Evolutionary conservation across 192 early-diverging fungal genomes (phyloP).

Genomic region (Coemansia sp.): DNA sequence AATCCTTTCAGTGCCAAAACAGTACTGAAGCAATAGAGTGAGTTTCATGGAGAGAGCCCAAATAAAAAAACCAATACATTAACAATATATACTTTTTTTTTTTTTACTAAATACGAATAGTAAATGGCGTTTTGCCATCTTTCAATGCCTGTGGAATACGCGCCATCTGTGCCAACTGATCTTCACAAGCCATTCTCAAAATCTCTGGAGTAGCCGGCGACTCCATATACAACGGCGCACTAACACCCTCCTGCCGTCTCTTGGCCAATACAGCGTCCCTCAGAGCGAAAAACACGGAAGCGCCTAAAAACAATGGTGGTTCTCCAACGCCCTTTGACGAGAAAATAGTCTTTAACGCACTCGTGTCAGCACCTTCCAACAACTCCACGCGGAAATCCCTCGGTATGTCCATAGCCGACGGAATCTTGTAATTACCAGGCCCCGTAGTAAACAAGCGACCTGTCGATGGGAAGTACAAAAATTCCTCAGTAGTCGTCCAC

Average conservation of each 20-base stretch:
- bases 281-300: slow-evolving; percentile 76
- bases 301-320: slow-evolving; percentile 82
- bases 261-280: slow-evolving; percentile 75
- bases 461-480: slow-evolving; percentile 67
- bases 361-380: slow-evolving; percentile 58
- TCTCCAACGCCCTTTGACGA: slow-evolving; percentile 85
- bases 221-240: slow-evolving; percentile 61
- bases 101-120: slow-evolving; percentile 27
- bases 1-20: too few species aligned
- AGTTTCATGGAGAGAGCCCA: too few species aligned
- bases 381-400: slow-evolving; percentile 76
- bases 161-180: slow-evolving; percentile 57
- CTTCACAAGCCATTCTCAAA: slow-evolving; percentile 71
- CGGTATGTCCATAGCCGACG: slow-evolving; percentile 80
- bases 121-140: slow-evolving; percentile 38
- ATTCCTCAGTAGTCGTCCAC: slow-evolving; percentile 85
- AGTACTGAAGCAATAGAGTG: too few species aligned
- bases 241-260: slow-evolving; percentile 41
- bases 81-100: slow-evolving; percentile 5
- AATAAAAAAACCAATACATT: neutral
- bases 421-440: slow-evolving; percentile 88
- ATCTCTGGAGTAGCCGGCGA: slow-evolving; percentile 79
- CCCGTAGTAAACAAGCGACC: slow-evolving; percentile 81
- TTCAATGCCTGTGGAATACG: slow-evolving; percentile 24
- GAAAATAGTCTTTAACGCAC: slow-evolving; percentile 70